Evolutionary conservation across 2,329 filamentous ascomycete species (phyloP).

Genomic region (Sodiomyces alkalinus): DNA sequence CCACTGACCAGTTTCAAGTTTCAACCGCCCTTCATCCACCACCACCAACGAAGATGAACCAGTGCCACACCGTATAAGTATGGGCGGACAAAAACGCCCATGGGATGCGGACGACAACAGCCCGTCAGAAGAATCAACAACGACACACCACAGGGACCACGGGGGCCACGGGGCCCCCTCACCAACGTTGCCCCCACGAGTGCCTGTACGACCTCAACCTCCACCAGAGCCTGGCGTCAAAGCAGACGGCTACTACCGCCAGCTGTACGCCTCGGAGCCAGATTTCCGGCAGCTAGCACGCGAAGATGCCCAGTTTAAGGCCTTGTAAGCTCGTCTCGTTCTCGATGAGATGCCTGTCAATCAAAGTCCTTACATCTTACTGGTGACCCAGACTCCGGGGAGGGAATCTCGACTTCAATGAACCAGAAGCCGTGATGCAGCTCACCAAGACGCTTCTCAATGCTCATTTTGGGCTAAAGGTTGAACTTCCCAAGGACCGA

Average conservation of each 20-base stretch:
- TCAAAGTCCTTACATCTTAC: background rate
- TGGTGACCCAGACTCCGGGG: slow-evolving; percentile 17
- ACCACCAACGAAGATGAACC: no score
- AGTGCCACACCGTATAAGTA: no score
- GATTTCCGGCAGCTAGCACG: slow-evolving; percentile 28
- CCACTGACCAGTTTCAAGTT: no score
- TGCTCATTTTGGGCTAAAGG: slow-evolving; percentile 54
- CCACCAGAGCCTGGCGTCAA: slow-evolving; percentile 2
- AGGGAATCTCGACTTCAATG: slow-evolving; percentile 60
- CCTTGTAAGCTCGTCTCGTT: slow-evolving; percentile 17
- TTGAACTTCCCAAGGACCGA: slow-evolving; percentile 61
- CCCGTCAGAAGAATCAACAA: no score
- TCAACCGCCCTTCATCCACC: no score
- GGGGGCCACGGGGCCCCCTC: no score
- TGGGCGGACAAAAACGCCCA: no score
- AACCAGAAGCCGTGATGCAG: slow-evolving; percentile 62
- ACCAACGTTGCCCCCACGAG: no score
- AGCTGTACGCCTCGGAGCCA: slow-evolving; percentile 23
- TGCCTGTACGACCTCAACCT: no score
- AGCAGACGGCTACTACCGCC: slow-evolving; percentile 10
- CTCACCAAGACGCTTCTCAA: slow-evolving; percentile 68
- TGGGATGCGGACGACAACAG: no score
- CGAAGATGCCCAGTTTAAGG: slow-evolving; percentile 25
- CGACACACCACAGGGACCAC: no score
- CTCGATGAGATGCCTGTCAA: slow-evolving; percentile 2